These are phyloP conservation scores for Zopfia rhizophila DNA, from an alignment of 2,329 filamentous ascomycete species.

Conservation along the genomic window DNA sequence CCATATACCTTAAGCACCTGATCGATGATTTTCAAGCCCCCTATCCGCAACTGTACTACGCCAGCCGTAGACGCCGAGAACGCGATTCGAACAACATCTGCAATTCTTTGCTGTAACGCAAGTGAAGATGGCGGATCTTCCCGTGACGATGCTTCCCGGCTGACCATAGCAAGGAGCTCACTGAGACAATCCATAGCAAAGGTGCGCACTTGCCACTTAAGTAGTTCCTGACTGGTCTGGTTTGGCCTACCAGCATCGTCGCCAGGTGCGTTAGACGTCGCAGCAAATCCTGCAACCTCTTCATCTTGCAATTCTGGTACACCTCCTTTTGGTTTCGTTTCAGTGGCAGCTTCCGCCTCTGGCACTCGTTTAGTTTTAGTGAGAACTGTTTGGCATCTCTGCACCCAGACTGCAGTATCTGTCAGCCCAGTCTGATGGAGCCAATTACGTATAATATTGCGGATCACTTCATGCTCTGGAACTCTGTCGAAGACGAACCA, in stretches of 20 bases:
- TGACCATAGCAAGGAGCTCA: slow-evolving; percentile 81
- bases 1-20: slow-evolving; percentile 76
- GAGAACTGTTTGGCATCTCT: slow-evolving; percentile 86
- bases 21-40: slow-evolving; percentile 93
- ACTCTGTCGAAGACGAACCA: slow-evolving; percentile 87
- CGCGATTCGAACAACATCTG: slow-evolving; percentile 94
- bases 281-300: slow-evolving; percentile 94
- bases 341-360: slow-evolving; percentile 62
- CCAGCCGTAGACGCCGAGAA: slow-evolving; percentile 97
- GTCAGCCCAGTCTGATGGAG: slow-evolving; percentile 85
- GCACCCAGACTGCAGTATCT: slow-evolving; percentile 86
- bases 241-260: slow-evolving; percentile 53
- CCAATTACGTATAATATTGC: slow-evolving; percentile 92
- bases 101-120: slow-evolving; percentile 83
- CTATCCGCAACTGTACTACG: slow-evolving; percentile 87
- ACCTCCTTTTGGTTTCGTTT: slow-evolving; percentile 60
- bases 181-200: slow-evolving; percentile 92
- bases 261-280: slow-evolving; percentile 69
- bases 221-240: slow-evolving; percentile 76
- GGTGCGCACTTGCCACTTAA: slow-evolving; percentile 94
- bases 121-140: slow-evolving; percentile 81
- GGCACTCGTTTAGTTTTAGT: slow-evolving; percentile 82
- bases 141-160: slow-evolving; percentile 80
- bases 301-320: slow-evolving; percentile 91
- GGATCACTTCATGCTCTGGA: slow-evolving; percentile 81